phyloP scores from a whole-genome alignment of 257 asterid genomes.

The Agastache rugosa region DNA sequence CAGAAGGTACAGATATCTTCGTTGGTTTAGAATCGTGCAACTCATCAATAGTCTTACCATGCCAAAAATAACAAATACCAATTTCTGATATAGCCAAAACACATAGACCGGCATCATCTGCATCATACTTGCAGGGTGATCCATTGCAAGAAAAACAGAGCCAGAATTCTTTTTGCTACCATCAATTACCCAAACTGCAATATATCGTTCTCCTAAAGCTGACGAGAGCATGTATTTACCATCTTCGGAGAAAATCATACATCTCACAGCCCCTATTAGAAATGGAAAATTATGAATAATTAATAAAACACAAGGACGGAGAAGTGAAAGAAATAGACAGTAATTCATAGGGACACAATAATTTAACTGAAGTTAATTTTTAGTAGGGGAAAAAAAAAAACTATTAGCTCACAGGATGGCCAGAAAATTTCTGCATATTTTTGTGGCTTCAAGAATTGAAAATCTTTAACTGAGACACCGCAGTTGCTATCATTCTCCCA shows the following conservation, averaged over 20 bases:
- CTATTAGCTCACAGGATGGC: conserved; percentile 83
- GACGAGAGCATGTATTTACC: conserved; percentile 81
- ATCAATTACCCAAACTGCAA: conserved; percentile 81
- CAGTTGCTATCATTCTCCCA: conserved; percentile 82
- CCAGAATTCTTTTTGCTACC: conserved; percentile 78
- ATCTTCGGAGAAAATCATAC: conserved; percentile 87
- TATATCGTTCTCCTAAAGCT: conserved; percentile 72
- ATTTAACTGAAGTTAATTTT: not conserved
- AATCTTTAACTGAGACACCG: conserved; percentile 78
- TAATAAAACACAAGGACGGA: not conserved
- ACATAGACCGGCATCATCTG: conserved; percentile 59
- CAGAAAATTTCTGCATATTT: conserved; percentile 88
- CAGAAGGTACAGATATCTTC: conserved; percentile 57
- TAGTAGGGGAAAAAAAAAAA: conserved; percentile 28
- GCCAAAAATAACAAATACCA: conserved; percentile 93
- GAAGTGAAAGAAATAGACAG: not conserved
- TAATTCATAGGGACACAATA: conserved; percentile 1
- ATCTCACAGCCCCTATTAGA: conserved; percentile 73
- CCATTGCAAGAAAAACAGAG: conserved; percentile 72
- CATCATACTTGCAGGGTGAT: conserved; percentile 71
- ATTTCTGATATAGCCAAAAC: conserved; percentile 86
- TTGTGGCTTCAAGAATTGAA: conserved; percentile 63
- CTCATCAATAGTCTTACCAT: conserved; percentile 67
- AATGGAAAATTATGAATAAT: conserved; percentile 13
- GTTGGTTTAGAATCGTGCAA: conserved; percentile 70